Evolutionary conservation across 1,284 basidiomycete species (phyloP).

Genomic region (Mycocalia duriaeana): DNA sequence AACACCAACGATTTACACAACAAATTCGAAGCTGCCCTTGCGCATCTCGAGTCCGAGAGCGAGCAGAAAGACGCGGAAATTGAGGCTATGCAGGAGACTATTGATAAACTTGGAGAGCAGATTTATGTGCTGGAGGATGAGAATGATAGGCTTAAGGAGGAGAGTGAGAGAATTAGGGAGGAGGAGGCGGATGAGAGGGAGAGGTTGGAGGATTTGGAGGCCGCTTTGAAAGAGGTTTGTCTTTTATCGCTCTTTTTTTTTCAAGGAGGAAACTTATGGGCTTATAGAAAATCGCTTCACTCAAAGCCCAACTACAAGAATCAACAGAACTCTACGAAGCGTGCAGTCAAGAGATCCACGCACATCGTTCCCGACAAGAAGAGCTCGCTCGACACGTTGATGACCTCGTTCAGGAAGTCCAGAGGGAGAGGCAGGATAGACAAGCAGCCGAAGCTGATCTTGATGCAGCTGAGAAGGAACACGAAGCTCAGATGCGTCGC

Average conservation of each 20-base stretch:
- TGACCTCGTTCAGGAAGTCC: conserved; percentile 64
- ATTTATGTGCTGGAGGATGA: conserved; percentile 56
- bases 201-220: conserved; percentile 64
- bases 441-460: conserved; percentile 56
- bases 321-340: conserved; percentile 57
- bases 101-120: conserved; percentile 67
- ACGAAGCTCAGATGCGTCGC: conserved; percentile 52
- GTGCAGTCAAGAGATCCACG: conserved; percentile 53
- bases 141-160: conserved; percentile 46
- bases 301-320: conserved; percentile 62
- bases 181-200: conserved; percentile 67
- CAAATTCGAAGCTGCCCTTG: conserved; percentile 69
- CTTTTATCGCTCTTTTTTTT: neutral
- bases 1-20: conserved; percentile 64
- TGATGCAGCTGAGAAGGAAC: conserved; percentile 49
- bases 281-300: conserved; percentile 55
- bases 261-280: conserved; percentile 1
- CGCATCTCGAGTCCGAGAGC: conserved; percentile 72
- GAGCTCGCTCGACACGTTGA: conserved; percentile 74
- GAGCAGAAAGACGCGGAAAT: conserved; percentile 74
- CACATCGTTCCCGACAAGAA: conserved; percentile 64
- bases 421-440: conserved; percentile 48
- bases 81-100: conserved; percentile 63
- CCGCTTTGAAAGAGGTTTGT: conserved; percentile 74
- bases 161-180: conserved; percentile 38